Evolutionary conservation across 768 basidiomycete genomes (phyloP).

Genomic region (Mycena rebaudengoi): DNA sequence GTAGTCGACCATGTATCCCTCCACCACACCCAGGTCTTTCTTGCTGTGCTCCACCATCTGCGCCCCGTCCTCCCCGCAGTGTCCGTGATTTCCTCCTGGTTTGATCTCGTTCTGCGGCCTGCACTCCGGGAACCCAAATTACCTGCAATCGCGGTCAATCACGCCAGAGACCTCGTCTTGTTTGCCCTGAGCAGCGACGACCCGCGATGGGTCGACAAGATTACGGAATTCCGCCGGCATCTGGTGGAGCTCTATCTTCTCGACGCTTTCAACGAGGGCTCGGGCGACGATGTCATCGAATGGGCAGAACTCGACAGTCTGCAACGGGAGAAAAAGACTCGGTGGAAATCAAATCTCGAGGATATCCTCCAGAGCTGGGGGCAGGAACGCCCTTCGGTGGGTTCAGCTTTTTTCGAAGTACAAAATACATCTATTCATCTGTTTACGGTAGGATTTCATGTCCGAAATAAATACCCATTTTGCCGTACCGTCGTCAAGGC

Average conservation of each 20-base stretch:
- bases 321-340: constrained; percentile 63
- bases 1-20: constrained; percentile 69
- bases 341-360: constrained; percentile 85
- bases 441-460: constrained; percentile 67
- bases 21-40: constrained; percentile 70
- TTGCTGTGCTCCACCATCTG: constrained; percentile 71
- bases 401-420: too few relatives aligned
- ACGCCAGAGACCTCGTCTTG: constrained; percentile 79
- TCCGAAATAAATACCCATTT: constrained; percentile 74
- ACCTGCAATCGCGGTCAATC: constrained; percentile 60
- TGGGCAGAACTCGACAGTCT: constrained; percentile 73
- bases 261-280: constrained; percentile 80
- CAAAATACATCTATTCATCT: too few relatives aligned
- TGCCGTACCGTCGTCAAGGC: constrained; percentile 62
- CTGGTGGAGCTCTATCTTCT: constrained; percentile 80
- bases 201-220: constrained; percentile 53
- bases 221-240: constrained; percentile 71
- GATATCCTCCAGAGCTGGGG: constrained; percentile 76
- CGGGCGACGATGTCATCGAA: constrained; percentile 77
- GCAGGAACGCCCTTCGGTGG: constrained; percentile 68
- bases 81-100: constrained; percentile 82
- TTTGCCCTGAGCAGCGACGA: constrained; percentile 64
- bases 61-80: constrained; percentile 66
- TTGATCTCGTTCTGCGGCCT: constrained; percentile 80
- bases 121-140: constrained; percentile 80